Evolutionary conservation across 768 basidiomycete species (phyloP).

Genomic region (Cystofilobasidium ferigula): DNA sequence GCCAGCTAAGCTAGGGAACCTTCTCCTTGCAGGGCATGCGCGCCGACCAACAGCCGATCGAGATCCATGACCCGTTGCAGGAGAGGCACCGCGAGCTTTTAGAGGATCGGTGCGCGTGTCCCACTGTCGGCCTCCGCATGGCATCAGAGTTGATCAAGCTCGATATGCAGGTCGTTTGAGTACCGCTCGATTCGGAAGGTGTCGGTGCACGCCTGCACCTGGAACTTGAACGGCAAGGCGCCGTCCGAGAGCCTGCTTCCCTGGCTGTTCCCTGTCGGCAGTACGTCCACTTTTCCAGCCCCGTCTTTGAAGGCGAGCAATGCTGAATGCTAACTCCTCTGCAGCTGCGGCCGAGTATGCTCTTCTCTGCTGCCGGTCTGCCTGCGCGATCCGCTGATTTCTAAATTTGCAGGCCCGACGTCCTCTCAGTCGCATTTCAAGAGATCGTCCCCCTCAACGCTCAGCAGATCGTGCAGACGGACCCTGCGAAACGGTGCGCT

Average conservation of each 20-base stretch:
- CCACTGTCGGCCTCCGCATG: not conserved
- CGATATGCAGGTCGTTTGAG: constrained; percentile 62
- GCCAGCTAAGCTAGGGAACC: not conserved
- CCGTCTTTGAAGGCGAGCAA: too few relatives aligned
- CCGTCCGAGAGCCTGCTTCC: constrained; percentile 71
- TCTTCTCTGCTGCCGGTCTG: not conserved
- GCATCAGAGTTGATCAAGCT: too few relatives aligned
- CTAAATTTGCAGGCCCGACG: constrained; percentile 55
- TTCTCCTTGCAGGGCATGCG: constrained; percentile 64
- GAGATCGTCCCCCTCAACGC: constrained; percentile 98
- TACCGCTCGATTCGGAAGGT: constrained; percentile 69
- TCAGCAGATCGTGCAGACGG: constrained; percentile 89
- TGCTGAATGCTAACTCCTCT: too few relatives aligned
- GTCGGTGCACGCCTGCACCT: constrained; percentile 76
- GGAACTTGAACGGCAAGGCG: constrained; percentile 86
- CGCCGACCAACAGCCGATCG: constrained; percentile 71
- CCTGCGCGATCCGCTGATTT: not conserved
- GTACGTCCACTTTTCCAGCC: too few relatives aligned
- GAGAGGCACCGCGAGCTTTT: constrained; percentile 68
- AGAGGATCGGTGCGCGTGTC: constrained; percentile 50
- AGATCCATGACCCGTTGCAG: constrained; percentile 86
- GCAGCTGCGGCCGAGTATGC: too few relatives aligned
- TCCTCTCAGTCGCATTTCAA: constrained; percentile 84
- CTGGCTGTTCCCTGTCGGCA: constrained; percentile 74
- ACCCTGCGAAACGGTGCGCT: constrained; percentile 73